A percentile compares a stretch with the other conserved stretches of the same genome.
Evolutionary conservation across 257 asterid species (phyloP).

Genomic region (Solanum sparsipilum): DNA sequence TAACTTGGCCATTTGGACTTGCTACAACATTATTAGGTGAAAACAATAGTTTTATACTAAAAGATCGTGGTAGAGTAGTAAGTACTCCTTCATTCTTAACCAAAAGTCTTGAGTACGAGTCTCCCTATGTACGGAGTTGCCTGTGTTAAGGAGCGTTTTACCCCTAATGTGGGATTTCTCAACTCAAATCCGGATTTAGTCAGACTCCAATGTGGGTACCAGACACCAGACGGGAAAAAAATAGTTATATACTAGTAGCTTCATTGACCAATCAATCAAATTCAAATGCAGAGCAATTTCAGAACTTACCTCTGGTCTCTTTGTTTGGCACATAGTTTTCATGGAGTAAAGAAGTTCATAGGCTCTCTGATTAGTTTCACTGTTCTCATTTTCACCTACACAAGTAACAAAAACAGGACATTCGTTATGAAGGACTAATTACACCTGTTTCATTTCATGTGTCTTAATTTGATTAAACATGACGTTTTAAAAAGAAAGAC

Average conservation of each 20-base stretch:
- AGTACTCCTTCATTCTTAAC: no score
- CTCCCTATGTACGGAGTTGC: no score
- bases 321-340: slow-evolving; percentile 35
- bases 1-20: neutral
- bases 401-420: neutral
- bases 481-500: neutral
- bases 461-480: neutral
- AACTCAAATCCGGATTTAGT: no score
- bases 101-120: neutral
- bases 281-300: neutral
- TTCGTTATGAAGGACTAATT: neutral
- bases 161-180: neutral
- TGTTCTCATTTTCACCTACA: slow-evolving; percentile 32
- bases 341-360: slow-evolving; percentile 31
- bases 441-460: neutral
- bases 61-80: neutral
- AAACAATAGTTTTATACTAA: neutral
- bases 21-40: neutral
- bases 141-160: neutral
- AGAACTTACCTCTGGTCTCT: slow-evolving; percentile 52
- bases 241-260: neutral
- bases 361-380: slow-evolving; percentile 22
- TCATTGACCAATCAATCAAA: neutral
- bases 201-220: neutral
- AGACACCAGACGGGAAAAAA: no score